phyloP scores from a whole-genome alignment of 2,329 filamentous ascomycete genomes.

The Scedosporium minutisporum region DNA sequence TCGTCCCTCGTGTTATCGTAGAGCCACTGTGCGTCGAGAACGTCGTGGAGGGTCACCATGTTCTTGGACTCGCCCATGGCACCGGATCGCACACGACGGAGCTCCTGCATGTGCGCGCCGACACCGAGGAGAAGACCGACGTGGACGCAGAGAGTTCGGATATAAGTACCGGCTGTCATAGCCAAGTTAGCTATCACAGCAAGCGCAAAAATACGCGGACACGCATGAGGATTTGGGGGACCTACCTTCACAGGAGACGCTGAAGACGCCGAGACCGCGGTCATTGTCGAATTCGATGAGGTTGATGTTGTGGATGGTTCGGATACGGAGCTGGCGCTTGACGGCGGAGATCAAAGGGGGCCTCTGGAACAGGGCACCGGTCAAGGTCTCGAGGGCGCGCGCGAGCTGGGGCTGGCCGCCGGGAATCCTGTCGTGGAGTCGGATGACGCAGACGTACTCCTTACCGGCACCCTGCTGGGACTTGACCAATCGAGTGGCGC shows the following conservation, averaged over 20 bases:
- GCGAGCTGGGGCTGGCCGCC: conserved; percentile 90
- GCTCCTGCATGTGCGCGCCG: conserved; percentile 96
- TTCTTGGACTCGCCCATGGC: conserved; percentile 87
- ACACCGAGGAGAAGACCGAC: conserved; percentile 68
- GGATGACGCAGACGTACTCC: conserved; percentile 94
- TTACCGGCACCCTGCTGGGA: conserved; percentile 98
- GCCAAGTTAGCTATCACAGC: neutral
- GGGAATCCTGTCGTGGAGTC: conserved; percentile 89
- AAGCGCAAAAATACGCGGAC: neutral
- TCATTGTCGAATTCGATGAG: conserved; percentile 98
- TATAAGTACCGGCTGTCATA: conserved; percentile 69
- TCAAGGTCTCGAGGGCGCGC: conserved; percentile 88
- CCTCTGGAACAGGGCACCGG: conserved; percentile 74
- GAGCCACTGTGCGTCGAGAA: conserved; percentile 91
- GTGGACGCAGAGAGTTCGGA: conserved; percentile 95
- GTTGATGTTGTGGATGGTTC: conserved; percentile 96
- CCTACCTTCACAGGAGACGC: conserved; percentile 85
- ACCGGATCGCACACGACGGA: conserved; percentile 84
- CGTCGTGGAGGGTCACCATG: conserved; percentile 77
- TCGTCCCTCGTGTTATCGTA: conserved; percentile 95
- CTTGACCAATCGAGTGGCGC: conserved; percentile 61
- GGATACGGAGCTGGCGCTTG: conserved; percentile 96
- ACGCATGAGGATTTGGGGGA: neutral
- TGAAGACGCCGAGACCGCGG: conserved; percentile 93
- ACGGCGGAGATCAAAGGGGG: conserved; percentile 96